Evolutionary conservation across 1,284 basidiomycete genomes (phyloP).

Genomic region (Athelia sp.): DNA sequence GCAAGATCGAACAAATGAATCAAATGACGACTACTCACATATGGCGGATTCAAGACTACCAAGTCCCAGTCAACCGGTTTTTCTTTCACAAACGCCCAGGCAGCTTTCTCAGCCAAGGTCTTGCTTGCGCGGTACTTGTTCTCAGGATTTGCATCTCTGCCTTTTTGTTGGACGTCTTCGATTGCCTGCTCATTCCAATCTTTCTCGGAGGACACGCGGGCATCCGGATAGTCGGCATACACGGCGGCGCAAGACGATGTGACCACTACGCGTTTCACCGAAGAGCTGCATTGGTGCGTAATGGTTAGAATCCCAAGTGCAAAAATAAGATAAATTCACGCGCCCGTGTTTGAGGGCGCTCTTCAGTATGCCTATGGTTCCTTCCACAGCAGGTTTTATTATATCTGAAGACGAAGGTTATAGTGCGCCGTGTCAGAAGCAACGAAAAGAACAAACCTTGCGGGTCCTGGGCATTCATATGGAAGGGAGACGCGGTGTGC

Average conservation of each 20-base stretch:
- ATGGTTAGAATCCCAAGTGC: background rate
- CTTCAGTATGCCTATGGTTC: slow-evolving; percentile 53
- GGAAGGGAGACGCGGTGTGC: slow-evolving; percentile 43
- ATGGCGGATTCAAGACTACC: slow-evolving; percentile 51
- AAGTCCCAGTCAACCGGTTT: slow-evolving; percentile 45
- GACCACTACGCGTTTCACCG: slow-evolving; percentile 63
- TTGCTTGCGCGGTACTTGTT: slow-evolving; percentile 60
- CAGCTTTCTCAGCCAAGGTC: slow-evolving; percentile 62
- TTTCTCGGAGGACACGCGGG: slow-evolving; percentile 30
- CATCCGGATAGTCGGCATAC: slow-evolving; percentile 14
- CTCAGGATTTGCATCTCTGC: slow-evolving; percentile 34
- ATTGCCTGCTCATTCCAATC: slow-evolving; percentile 67
- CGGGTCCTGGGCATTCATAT: slow-evolving; percentile 18
- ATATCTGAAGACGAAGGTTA: slow-evolving; percentile 30
- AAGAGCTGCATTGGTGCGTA: slow-evolving; percentile 21
- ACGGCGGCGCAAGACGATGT: slow-evolving; percentile 32
- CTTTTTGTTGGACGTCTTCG: slow-evolving; percentile 48
- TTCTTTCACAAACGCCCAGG: slow-evolving; percentile 57
- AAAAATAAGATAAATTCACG: slow-evolving; percentile 9
- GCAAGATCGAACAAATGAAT: background rate
- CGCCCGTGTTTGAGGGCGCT: slow-evolving; percentile 48
- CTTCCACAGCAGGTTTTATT: slow-evolving; percentile 59
- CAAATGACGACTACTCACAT: slow-evolving; percentile 29
- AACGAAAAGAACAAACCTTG: slow-evolving; percentile 1
- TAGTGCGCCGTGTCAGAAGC: background rate